Evolutionary conservation across 345 rosid genomes (phyloP).

Genomic region (Populus deltoides): DNA sequence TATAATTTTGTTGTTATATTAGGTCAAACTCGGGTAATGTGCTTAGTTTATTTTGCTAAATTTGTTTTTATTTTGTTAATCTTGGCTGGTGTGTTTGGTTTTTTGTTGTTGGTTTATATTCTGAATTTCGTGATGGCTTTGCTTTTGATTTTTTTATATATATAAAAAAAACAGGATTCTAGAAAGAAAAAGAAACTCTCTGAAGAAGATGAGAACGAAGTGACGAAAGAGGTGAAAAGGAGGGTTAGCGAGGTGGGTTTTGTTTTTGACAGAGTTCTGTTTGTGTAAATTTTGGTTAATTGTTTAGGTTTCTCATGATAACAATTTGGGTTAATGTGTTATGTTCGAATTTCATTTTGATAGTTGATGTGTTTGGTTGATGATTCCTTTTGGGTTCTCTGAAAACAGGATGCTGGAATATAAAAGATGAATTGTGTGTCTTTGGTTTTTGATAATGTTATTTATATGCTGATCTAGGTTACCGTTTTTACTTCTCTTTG

Average conservation of each 20-base stretch:
- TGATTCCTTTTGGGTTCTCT: not conserved
- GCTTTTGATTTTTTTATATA: too few relatives aligned
- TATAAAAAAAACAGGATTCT: not conserved
- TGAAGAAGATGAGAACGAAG: not conserved
- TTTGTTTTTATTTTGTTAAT: not conserved
- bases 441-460: not conserved
- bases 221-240: not conserved
- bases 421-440: not conserved
- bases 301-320: not conserved
- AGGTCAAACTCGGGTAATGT: not conserved
- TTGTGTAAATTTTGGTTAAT: not conserved
- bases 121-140: not conserved
- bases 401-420: not conserved
- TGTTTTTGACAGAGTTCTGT: not conserved
- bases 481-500: too few relatives aligned
- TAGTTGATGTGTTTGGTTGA: not conserved
- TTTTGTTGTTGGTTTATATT: not conserved
- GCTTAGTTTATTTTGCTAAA: not conserved
- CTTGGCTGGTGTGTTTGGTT: not conserved
- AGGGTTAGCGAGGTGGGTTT: not conserved
- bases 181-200: not conserved
- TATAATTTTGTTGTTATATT: not conserved
- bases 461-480: too few relatives aligned
- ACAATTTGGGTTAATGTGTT: not conserved
- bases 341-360: not conserved